Percentiles rank a stretch among this genome's conserved stretches.
Conservation (phyloP, 1,284 basidiomycete species). For the Ustilago tritici region DNA sequence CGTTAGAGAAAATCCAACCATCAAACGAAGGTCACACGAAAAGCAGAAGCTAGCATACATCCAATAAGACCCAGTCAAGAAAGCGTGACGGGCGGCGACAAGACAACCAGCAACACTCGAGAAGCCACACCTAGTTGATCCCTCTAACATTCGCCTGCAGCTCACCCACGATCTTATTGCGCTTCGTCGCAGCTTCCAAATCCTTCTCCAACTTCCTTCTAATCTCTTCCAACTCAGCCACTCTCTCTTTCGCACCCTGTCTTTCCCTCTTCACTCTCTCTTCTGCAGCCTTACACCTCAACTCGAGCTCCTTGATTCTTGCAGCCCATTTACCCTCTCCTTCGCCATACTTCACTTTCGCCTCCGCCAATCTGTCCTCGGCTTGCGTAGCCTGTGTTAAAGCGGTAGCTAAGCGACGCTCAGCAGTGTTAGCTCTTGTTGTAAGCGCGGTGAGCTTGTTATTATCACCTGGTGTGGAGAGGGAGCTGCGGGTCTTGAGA, state of each 20-base stretch:
- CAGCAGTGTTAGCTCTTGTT: constrained; percentile 70
- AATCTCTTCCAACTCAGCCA: constrained; percentile 70
- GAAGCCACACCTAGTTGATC: constrained; percentile 4
- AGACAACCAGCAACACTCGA: background rate
- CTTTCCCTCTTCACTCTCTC: constrained; percentile 94
- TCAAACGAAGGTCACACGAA: background rate
- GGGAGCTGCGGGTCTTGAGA: constrained; percentile 73
- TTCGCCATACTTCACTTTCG: constrained; percentile 73
- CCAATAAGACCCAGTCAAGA: background rate
- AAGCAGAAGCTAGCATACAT: background rate
- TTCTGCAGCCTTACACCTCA: constrained; percentile 83
- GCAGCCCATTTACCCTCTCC: constrained; percentile 64
- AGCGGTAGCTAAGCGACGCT: constrained; percentile 82
- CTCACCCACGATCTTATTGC: constrained; percentile 42
- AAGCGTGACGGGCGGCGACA: background rate
- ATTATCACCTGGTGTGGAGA: constrained; percentile 53
- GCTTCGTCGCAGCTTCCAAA: constrained; percentile 40
- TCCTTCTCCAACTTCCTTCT: constrained; percentile 43
- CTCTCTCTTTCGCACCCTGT: constrained; percentile 89
- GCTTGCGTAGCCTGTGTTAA: constrained; percentile 83
- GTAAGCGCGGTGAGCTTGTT: constrained; percentile 56
- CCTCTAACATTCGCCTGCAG: constrained; percentile 42
- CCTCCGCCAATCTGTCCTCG: constrained; percentile 87
- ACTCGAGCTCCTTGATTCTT: constrained; percentile 78
- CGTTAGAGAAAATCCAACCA: background rate